These are phyloP conservation scores for Colletotrichum sp. DNA, from an alignment of 2,329 filamentous ascomycete species.

Conservation along the genomic window DNA sequence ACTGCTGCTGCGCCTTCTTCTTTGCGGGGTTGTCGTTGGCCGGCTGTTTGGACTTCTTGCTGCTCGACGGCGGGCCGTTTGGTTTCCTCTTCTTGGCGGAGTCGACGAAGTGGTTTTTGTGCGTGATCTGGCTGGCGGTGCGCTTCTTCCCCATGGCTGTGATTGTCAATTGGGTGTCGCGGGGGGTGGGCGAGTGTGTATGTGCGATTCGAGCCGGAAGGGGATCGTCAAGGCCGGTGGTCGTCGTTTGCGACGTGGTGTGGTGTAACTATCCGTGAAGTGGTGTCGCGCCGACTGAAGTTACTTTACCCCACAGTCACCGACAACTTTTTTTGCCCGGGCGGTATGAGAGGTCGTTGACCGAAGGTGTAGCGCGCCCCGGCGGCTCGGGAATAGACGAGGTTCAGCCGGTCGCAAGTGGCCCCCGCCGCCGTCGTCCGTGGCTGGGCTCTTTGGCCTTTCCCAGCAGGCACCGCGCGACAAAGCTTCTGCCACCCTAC, in stretches of 20 bases:
- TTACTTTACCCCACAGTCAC: slow-evolving; percentile 12
- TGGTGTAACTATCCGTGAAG: slow-evolving; percentile 7
- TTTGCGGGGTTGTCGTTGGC: slow-evolving; percentile 7
- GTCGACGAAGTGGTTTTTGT: slow-evolving; percentile 19
- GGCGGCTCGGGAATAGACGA: slow-evolving; percentile 21
- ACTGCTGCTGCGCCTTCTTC: slow-evolving; percentile 23
- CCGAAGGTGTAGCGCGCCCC: slow-evolving; percentile 12
- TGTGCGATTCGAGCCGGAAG: neutral
- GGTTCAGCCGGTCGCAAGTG: slow-evolving; percentile 12
- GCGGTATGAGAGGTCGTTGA: neutral
- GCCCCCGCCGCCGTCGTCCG: neutral
- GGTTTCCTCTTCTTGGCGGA: slow-evolving; percentile 19
- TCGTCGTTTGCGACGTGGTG: neutral
- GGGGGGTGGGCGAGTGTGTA: neutral
- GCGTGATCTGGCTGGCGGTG: slow-evolving; percentile 34
- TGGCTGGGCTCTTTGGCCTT: neutral
- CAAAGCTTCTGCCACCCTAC: neutral
- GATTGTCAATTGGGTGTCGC: neutral
- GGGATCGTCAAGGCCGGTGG: neutral
- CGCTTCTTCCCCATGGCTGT: slow-evolving; percentile 46
- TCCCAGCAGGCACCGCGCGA: neutral
- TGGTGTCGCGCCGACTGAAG: neutral
- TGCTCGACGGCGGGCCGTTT: slow-evolving; percentile 2
- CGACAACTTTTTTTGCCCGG: slow-evolving; percentile 7
- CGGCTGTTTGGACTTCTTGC: slow-evolving; percentile 22